Percentiles rank a stretch among this genome's conserved stretches.
Evolutionary conservation across 495 filamentous ascomycete species (phyloP).

Genomic region (Talaromyces liani): DNA sequence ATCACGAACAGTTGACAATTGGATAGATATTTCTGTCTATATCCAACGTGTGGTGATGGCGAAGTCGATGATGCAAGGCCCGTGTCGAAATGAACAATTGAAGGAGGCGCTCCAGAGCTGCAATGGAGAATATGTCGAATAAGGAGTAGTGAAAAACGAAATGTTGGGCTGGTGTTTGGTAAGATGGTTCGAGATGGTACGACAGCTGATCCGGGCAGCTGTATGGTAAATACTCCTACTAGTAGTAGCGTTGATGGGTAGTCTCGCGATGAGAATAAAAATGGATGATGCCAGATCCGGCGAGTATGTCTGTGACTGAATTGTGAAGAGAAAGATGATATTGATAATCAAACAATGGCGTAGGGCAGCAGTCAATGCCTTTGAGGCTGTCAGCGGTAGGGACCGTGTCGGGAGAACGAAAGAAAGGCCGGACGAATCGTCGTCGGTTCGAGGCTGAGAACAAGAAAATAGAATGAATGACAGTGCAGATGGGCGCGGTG

Average conservation of each 20-base stretch:
- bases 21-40: not conserved
- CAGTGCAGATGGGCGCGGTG: constrained; percentile 4
- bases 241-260: not conserved
- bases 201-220: constrained; percentile 9
- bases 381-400: constrained; percentile 1
- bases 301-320: not conserved
- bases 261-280: not conserved
- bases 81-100: not conserved
- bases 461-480: constrained; percentile 7
- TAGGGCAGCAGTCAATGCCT: not conserved
- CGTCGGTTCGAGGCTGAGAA: not conserved
- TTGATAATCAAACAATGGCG: not conserved
- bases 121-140: not conserved
- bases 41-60: not conserved
- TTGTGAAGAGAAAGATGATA: not conserved
- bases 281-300: constrained; percentile 1
- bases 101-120: constrained; percentile 6
- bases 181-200: not conserved
- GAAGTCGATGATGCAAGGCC: not conserved
- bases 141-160: not conserved
- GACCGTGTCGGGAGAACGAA: not conserved
- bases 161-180: not conserved
- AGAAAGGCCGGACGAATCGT: not conserved
- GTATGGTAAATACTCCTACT: not conserved
- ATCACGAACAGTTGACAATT: not conserved